Percentiles rank a stretch among this genome's conserved stretches.
Conservation (phyloP, 2,329 filamentous ascomycete species). For the Exophiala alcalophila region DNA sequence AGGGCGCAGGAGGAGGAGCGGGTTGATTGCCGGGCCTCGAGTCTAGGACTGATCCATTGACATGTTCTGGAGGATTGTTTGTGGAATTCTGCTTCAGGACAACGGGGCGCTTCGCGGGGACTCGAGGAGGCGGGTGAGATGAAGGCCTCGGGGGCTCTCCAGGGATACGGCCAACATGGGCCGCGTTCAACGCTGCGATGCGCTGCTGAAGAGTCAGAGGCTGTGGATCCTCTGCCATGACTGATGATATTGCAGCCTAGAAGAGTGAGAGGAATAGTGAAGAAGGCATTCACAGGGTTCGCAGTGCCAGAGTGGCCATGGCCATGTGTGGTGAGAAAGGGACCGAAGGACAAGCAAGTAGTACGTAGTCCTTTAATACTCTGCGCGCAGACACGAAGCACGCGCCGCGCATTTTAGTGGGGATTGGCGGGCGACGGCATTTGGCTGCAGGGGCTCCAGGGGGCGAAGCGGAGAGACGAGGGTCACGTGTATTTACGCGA, state of each 20-base stretch:
- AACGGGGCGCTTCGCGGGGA: conserved; percentile 33
- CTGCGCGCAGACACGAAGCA: conserved; percentile 7
- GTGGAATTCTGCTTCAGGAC: conserved; percentile 33
- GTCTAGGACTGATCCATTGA: conserved; percentile 35
- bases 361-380: background rate
- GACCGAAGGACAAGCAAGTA: conserved; percentile 1
- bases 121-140: conserved; percentile 25
- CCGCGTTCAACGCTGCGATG: conserved; percentile 45
- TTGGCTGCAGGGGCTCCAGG: too few species aligned
- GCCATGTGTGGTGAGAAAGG: too few species aligned
- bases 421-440: too few species aligned
- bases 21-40: conserved; percentile 32
- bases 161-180: conserved; percentile 40
- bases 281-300: conserved; percentile 11
- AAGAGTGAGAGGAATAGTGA: conserved; percentile 4
- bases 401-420: conserved; percentile 1
- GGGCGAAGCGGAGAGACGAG: background rate
- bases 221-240: conserved; percentile 44
- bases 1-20: conserved; percentile 28
- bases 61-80: conserved; percentile 37
- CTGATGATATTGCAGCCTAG: conserved; percentile 12
- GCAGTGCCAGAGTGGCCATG: conserved; percentile 14
- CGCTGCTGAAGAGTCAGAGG: conserved; percentile 46
- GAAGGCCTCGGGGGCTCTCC: conserved; percentile 32
- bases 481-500: background rate